Base-by-base conservation (phyloP, 371 early-diverging fungal genomes). In the Cokeromyces recurvatus region DNA sequence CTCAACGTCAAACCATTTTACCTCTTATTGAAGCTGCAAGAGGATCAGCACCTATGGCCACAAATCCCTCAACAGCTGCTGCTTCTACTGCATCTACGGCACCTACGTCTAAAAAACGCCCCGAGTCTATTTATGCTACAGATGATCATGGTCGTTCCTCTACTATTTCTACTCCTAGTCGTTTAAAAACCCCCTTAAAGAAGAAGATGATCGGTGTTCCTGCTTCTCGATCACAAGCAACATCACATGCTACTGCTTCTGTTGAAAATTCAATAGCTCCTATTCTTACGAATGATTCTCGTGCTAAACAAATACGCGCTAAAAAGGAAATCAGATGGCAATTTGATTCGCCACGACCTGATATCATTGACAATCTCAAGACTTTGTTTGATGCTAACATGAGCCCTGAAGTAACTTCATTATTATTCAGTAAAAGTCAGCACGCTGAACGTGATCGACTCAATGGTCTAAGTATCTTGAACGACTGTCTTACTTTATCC, bases 381-480 rank as follows among this genome's bases (percentile, higher is more conserved):
- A 72, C 78, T 21, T 81, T 89, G 32, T 81, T 74, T 35, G 72
- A 79, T 14, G 57, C 59, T n/a, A 71, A 84, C 46, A 57, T 94
- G 35, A 73, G 71, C 22, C 59, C 78, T 2, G 71, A 74, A 16
- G 43, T 92, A 1, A 58, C 66, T 34, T 50, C 59, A 12, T 59
- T 78, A n/a, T 55, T 93, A 57, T 94, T 94, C 56, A 86, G 87
- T 49, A 80, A 69, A 0, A 88, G 85, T 32, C 91, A 91, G 46
- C 83, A 91, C 68, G 85, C 86, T 52, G 93, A 93, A 46, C 77
- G 81, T 41, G 90, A 90, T 59, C 67, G 74, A 32, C 44, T 92
- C 31, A 63, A 59, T 11, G 92, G 80, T 1, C 51, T 93, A n/a
- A 70, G 58, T 0, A 41, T 77, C 5, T 51, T 93, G 15, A 86